Percentiles rank a stretch among this genome's conserved stretches.
Conservation (phyloP, 169 alveolate genomes). For the Cryptosporidium bovis region DNA sequence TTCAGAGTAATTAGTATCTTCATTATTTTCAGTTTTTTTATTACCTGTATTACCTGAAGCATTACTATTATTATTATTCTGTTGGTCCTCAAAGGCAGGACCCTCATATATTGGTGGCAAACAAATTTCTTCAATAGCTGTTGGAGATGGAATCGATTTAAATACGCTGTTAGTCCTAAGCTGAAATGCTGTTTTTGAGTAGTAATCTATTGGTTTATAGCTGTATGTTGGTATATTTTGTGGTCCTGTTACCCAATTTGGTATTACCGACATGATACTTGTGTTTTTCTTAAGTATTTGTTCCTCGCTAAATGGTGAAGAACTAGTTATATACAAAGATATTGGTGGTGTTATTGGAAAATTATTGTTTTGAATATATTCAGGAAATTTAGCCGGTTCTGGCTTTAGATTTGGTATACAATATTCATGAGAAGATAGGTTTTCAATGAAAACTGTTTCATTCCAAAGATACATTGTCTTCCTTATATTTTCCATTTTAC, state of each 20-base stretch:
- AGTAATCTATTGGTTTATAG: slow-evolving; percentile 45
- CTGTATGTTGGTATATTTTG: slow-evolving; percentile 41
- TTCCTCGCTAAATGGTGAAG: slow-evolving; percentile 2
- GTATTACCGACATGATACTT: slow-evolving; percentile 38
- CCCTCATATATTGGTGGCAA: slow-evolving; percentile 29
- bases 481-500: slow-evolving; percentile 68
- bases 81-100: background rate
- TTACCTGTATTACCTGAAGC: background rate
- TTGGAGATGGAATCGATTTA: slow-evolving; percentile 74
- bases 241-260: slow-evolving; percentile 21
- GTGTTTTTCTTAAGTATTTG: slow-evolving; percentile 10
- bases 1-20: background rate
- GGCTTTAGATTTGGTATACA: slow-evolving; percentile 50
- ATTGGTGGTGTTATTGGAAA: slow-evolving; percentile 72
- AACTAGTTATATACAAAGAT: slow-evolving; percentile 17
- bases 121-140: slow-evolving; percentile 53
- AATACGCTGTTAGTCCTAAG: slow-evolving; percentile 57
- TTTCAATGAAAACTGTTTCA: slow-evolving; percentile 54
- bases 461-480: slow-evolving; percentile 68
- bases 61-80: background rate
- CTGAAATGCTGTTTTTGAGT: slow-evolving; percentile 31
- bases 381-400: slow-evolving; percentile 67
- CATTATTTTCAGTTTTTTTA: slow-evolving; percentile 4
- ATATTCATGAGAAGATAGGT: slow-evolving; percentile 32
- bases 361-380: slow-evolving; percentile 19